Percentiles rank a stretch among this genome's conserved stretches.
These are phyloP conservation scores for Kuraishia piskuri DNA, from an alignment of 805 yeast species.

Conservation along the genomic window DNA sequence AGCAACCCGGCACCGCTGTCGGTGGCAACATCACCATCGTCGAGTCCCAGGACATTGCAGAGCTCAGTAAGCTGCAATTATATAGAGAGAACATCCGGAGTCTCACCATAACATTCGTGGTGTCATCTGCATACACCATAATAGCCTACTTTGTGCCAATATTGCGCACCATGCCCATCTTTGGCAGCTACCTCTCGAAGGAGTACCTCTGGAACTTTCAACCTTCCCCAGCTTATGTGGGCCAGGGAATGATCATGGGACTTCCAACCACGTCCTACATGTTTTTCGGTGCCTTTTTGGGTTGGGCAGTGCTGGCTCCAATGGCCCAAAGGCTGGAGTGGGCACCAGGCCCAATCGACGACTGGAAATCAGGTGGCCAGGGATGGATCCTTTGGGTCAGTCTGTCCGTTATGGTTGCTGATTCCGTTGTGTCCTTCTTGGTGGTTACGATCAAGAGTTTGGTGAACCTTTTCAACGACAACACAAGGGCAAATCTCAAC, in stretches of 20 bases:
- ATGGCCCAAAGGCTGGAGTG: conserved; percentile 60
- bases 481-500: too few species aligned
- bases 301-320: conserved; percentile 93
- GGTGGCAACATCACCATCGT: conserved; percentile 16
- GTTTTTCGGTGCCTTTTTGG: conserved; percentile 82
- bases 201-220: conserved; percentile 80
- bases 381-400: conserved; percentile 98
- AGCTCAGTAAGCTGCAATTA: conserved; percentile 16
- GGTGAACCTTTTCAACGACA: conserved; percentile 1
- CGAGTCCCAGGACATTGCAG: conserved; percentile 25
- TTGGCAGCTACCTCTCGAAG: conserved; percentile 56
- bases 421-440: conserved; percentile 72
- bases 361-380: conserved; percentile 90
- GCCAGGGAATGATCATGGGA: conserved; percentile 98
- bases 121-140: conserved; percentile 69
- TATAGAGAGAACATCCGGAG: conserved; percentile 55
- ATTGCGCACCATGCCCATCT: conserved; percentile 60
- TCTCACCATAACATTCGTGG: conserved; percentile 48
- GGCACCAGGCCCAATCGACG: conserved; percentile 87
- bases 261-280: conserved; percentile 82
- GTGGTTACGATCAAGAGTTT: conserved; percentile 47
- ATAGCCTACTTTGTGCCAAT: conserved; percentile 66
- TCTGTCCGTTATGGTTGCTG: conserved; percentile 88
- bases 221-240: conserved; percentile 95
- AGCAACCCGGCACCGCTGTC: neutral